Conservation (phyloP, 495 filamentous ascomycete genomes). For the Cercophora scortea region DNA sequence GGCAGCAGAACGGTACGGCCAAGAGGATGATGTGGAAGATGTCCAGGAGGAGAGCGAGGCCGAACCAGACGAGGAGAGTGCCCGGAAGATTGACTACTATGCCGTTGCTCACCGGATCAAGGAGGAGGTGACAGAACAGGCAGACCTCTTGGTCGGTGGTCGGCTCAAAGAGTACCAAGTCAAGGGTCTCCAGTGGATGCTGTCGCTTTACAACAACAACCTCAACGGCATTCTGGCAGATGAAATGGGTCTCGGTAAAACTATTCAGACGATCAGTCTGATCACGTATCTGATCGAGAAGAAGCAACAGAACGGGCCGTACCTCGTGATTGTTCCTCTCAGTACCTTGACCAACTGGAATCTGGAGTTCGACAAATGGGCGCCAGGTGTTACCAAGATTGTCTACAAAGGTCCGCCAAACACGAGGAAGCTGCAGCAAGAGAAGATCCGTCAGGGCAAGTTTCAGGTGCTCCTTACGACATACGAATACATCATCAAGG, state of each 20-base stretch:
- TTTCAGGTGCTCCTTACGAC: slow-evolving; percentile 97
- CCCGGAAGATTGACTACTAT: slow-evolving; percentile 89
- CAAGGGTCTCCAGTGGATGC: slow-evolving; percentile 99
- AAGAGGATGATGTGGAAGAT: slow-evolving; percentile 45
- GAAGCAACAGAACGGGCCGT: slow-evolving; percentile 89
- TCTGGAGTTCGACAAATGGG: slow-evolving; percentile 98
- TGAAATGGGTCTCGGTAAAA: slow-evolving; percentile 99
- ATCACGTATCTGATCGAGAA: slow-evolving; percentile 94
- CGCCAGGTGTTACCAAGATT: slow-evolving; percentile 72
- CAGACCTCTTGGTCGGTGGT: slow-evolving; percentile 79
- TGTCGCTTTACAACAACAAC: slow-evolving; percentile 99
- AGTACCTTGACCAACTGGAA: slow-evolving; percentile 99
- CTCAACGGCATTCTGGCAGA: slow-evolving; percentile 97
- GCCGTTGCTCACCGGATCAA: slow-evolving; percentile 93
- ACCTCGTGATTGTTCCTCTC: slow-evolving; percentile 91
- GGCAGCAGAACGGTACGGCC: slow-evolving; percentile 66
- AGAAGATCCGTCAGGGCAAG: slow-evolving; percentile 85
- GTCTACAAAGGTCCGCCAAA: slow-evolving; percentile 96
- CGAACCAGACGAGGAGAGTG: slow-evolving; percentile 63
- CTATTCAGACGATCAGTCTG: slow-evolving; percentile 97
- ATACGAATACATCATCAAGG: slow-evolving; percentile 99
- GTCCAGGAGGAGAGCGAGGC: slow-evolving; percentile 54
- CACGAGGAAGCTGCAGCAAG: slow-evolving; percentile 80
- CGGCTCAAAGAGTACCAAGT: slow-evolving; percentile 94
- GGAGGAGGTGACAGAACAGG: slow-evolving; percentile 79